phyloP scores from a whole-genome alignment of 1,139 yeast species.

The Groenewaldozyma auringiensis region DNA sequence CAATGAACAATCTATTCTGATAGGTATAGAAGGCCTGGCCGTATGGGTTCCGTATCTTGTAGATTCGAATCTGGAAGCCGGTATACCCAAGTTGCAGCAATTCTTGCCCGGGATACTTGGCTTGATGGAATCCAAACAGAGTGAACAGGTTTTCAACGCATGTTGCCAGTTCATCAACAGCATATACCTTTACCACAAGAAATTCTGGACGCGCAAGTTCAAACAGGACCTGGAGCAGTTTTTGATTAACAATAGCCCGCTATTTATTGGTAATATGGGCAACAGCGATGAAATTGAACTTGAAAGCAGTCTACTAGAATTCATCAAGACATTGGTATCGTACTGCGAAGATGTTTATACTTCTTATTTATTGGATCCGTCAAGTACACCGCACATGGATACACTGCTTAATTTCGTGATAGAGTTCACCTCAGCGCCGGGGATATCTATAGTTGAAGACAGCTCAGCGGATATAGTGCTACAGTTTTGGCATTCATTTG shows the following conservation, averaged over 20 bases:
- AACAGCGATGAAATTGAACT: slow-evolving; percentile 1
- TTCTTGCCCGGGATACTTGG: slow-evolving; percentile 33
- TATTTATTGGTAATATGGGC: slow-evolving; percentile 5
- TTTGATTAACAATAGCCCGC: slow-evolving; percentile 12
- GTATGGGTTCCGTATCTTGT: slow-evolving; percentile 20
- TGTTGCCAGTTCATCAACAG: slow-evolving; percentile 17
- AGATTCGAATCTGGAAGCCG: slow-evolving; percentile 25
- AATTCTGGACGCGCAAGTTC: slow-evolving; percentile 15
- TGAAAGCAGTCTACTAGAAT: slow-evolving; percentile 7
- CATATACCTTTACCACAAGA: slow-evolving; percentile 11
- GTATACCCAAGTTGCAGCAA: slow-evolving; percentile 30
- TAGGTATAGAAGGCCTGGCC: slow-evolving; percentile 10
- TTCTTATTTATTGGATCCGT: slow-evolving; percentile 12
- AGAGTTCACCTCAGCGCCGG: slow-evolving; percentile 52
- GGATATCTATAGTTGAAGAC: slow-evolving; percentile 61
- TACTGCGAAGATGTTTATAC: slow-evolving; percentile 14
- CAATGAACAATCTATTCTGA: background rate
- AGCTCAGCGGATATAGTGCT: slow-evolving; percentile 57
- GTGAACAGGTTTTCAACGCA: slow-evolving; percentile 28
- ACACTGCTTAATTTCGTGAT: slow-evolving; percentile 33
- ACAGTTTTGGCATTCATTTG: slow-evolving; percentile 73
- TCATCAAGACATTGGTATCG: slow-evolving; percentile 11
- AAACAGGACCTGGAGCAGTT: slow-evolving; percentile 11
- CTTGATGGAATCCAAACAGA: slow-evolving; percentile 33
- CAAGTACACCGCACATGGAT: slow-evolving; percentile 5